These are phyloP conservation scores for Xylariaceae sp. DNA, from an alignment of 2,329 filamentous ascomycete species.

Conservation along the genomic window DNA sequence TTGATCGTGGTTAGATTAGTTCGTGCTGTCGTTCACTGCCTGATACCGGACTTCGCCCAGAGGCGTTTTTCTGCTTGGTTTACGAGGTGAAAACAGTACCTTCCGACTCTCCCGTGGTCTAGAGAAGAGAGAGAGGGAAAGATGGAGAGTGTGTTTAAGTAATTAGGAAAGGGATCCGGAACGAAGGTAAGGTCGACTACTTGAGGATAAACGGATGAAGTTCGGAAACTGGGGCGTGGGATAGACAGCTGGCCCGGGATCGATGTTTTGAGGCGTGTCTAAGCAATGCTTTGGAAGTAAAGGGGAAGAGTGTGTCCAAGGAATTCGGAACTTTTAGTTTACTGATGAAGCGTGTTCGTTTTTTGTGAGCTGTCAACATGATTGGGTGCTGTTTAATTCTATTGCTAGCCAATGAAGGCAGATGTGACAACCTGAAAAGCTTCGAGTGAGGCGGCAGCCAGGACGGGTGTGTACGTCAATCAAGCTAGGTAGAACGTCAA, in stretches of 20 bases:
- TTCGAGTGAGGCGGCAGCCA: conserved; percentile 36
- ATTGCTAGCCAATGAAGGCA: conserved; percentile 46
- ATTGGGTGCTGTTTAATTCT: conserved; percentile 44
- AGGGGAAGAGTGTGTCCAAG: conserved; percentile 34
- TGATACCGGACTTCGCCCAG: conserved; percentile 11
- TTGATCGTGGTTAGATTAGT: conserved; percentile 8
- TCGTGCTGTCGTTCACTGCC: conserved; percentile 16
- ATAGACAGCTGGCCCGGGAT: conserved; percentile 19
- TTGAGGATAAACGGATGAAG: conserved; percentile 5
- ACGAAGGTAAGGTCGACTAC: conserved; percentile 7
- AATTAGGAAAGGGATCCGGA: conserved; percentile 2
- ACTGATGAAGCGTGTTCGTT: conserved; percentile 46
- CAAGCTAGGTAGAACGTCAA: conserved; percentile 41
- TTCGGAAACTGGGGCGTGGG: conserved; percentile 15
- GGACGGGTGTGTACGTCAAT: conserved; percentile 43
- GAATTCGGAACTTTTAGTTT: conserved; percentile 39
- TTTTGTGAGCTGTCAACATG: conserved; percentile 46
- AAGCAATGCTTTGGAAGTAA: conserved; percentile 34
- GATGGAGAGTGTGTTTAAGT: conserved; percentile 4
- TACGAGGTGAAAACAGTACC: not conserved
- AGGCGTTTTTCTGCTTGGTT: conserved; percentile 22
- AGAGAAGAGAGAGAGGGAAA: not conserved
- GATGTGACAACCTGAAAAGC: conserved; percentile 32
- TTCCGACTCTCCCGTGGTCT: not conserved
- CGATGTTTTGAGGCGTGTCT: conserved; percentile 27